Evolutionary conservation across 2,329 filamentous ascomycete genomes (phyloP).

Genomic region (Karstenula rhodostoma): DNA sequence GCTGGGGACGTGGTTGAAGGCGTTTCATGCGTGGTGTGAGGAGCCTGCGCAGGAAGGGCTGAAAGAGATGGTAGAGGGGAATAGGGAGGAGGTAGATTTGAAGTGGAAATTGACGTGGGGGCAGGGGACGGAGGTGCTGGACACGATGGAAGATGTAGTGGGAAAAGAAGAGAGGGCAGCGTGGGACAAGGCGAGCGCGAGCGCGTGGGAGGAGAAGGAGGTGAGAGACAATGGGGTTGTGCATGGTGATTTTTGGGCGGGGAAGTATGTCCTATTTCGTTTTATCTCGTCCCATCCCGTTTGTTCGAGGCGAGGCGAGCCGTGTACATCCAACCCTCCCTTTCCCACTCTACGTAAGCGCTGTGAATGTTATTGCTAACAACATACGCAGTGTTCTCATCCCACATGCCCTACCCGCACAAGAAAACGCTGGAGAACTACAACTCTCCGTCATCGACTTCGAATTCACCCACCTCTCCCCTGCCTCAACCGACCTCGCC

Average conservation of each 20-base stretch:
- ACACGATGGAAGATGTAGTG: conserved; percentile 11
- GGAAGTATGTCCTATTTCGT: conserved; percentile 13
- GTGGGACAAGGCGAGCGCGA: background rate
- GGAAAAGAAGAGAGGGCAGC: background rate
- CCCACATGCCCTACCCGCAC: background rate
- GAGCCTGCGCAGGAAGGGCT: background rate
- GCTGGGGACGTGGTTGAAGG: conserved; percentile 13
- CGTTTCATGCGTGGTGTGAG: conserved; percentile 17
- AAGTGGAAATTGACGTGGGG: conserved; percentile 17
- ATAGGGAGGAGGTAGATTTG: conserved; percentile 11
- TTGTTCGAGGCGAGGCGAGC: too few relatives aligned
- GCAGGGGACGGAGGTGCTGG: conserved; percentile 6
- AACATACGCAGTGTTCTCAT: background rate
- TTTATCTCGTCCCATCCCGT: background rate
- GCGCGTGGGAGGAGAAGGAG: conserved; percentile 12
- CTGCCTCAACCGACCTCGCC: conserved; percentile 13
- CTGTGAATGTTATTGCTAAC: too few relatives aligned
- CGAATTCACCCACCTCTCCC: conserved; percentile 15
- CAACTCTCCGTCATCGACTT: conserved; percentile 20
- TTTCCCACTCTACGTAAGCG: too few relatives aligned
- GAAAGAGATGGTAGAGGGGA: conserved; percentile 5
- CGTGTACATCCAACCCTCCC: too few relatives aligned
- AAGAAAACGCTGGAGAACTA: background rate
- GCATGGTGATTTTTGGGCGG: conserved; percentile 22
- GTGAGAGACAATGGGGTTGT: conserved; percentile 5